Conservation (phyloP, 2,329 filamentous ascomycete genomes). For the Cladosporium austrohemisphaericum region DNA sequence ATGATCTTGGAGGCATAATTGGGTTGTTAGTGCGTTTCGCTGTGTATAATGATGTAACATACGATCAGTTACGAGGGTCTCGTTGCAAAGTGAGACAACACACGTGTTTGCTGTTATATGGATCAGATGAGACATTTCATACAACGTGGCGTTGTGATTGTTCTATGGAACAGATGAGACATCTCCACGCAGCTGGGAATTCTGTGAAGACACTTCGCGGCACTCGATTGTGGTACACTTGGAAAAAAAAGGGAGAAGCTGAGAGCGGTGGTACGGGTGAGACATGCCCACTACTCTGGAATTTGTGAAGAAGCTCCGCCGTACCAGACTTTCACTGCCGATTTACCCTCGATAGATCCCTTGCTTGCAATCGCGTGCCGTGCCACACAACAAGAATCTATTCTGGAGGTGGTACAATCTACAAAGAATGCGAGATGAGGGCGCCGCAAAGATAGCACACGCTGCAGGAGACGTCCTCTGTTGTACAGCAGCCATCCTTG, state of each 20-base stretch:
- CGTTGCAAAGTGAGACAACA: not conserved
- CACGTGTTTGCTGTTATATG: not conserved
- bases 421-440: not conserved
- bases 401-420: not conserved
- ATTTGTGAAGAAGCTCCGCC: conserved; percentile 1
- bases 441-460: not conserved
- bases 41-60: not conserved
- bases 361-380: not conserved
- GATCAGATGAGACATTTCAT: no score
- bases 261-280: not conserved
- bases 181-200: not conserved
- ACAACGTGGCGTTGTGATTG: no score
- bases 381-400: not conserved
- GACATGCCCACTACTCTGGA: not conserved
- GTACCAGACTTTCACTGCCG: conserved; percentile 4
- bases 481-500: not conserved
- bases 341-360: not conserved
- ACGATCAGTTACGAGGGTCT: not conserved
- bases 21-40: not conserved
- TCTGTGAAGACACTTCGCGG: not conserved
- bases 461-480: not conserved
- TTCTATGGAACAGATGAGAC: not conserved
- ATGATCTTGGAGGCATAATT: conserved; percentile 2
- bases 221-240: not conserved
- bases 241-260: no score